Evolutionary conservation across 148 eudicot genomes (phyloP), one percentile per base, ranked within the genome.

Genomic region (Vaccinium vitisidaea): DNA sequence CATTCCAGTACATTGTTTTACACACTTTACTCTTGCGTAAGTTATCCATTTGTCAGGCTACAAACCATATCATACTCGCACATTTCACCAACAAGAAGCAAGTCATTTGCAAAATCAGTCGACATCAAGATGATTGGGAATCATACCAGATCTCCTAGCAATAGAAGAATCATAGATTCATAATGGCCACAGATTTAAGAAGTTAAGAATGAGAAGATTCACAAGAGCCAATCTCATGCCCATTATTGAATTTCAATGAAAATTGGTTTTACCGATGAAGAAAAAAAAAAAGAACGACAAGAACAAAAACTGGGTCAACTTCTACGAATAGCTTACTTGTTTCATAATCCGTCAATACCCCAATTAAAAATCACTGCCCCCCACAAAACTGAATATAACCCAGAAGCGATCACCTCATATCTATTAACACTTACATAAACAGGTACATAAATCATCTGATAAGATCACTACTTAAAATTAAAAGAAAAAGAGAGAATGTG

Each of bases 41-140:
- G 23, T 81, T 59, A 74, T 81, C 50, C 55, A 61, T 25, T 77
- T 77, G 55, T 32, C 16, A 81, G 70, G 23, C 56, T 25, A 49
- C 30, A 3, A 48, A 81, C 19, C 21, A 6, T 81, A 5, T 67
- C 39, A 48, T 49, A 81, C 25, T 23, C 10, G 65, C 36, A 46
- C 43, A 65, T 63, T 23, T 81, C n/a, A 81, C 27, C 70, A 43
- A 77, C 14, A 80, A 36, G 67, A 43, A 77, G 36, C 54, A 56
- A 59, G 3, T 18, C 14, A 58, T 58, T 10, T 59, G 36, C 50
- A 8, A 43, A 61, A 61, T 27, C n/a, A 5, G 16, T 56, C 3
- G 11, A 39, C 27, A 43, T 23, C 71, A 80, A 1, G 52, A 58
- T 30, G 10, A 32, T 32, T 49, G 4, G 3, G 13, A 77, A 50